Percentiles rank a stretch among this genome's conserved stretches.
Evolutionary conservation across 2,329 filamentous ascomycete genomes (phyloP).

Genomic region (Massarina eburnea): DNA sequence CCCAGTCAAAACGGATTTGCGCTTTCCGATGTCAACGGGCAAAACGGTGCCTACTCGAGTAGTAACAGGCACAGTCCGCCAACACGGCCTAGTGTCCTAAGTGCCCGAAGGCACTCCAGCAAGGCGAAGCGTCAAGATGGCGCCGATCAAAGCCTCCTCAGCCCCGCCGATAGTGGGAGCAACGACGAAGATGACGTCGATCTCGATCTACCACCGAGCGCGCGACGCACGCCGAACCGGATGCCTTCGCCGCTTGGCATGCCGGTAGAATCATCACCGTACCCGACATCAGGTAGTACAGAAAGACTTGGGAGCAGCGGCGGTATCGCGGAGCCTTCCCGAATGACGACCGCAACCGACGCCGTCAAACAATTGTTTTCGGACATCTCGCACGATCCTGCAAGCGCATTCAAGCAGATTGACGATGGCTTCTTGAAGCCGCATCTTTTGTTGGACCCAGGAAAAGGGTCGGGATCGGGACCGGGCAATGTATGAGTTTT

Average conservation of each 20-base stretch:
- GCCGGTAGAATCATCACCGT: slow-evolving; percentile 28
- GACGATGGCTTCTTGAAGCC: slow-evolving; percentile 98
- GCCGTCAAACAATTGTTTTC: slow-evolving; percentile 80
- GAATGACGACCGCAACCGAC: slow-evolving; percentile 67
- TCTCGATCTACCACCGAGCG: slow-evolving; percentile 63
- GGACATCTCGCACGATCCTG: slow-evolving; percentile 79
- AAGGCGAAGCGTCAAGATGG: slow-evolving; percentile 51
- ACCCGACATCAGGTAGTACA: slow-evolving; percentile 44
- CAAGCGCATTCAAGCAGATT: slow-evolving; percentile 84
- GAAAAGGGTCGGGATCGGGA: slow-evolving; percentile 34
- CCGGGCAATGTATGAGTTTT: slow-evolving; percentile 36
- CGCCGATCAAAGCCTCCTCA: slow-evolving; percentile 58
- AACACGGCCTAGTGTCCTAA: slow-evolving; percentile 43
- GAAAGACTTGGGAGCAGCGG: slow-evolving; percentile 14
- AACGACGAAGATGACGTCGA: slow-evolving; percentile 57
- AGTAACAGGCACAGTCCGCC: slow-evolving; percentile 57
- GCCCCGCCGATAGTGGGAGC: slow-evolving; percentile 49
- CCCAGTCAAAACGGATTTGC: slow-evolving; percentile 56
- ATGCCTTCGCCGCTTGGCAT: slow-evolving; percentile 32
- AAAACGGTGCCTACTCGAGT: slow-evolving; percentile 61
- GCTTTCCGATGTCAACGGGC: slow-evolving; percentile 52
- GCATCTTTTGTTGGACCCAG: slow-evolving; percentile 75
- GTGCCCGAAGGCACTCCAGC: slow-evolving; percentile 56
- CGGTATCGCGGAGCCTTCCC: slow-evolving; percentile 23
- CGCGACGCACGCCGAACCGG: slow-evolving; percentile 48